Evolutionary conservation across 108 stramenopile species (phyloP).

Genomic region (Skeletonema menzelii): DNA sequence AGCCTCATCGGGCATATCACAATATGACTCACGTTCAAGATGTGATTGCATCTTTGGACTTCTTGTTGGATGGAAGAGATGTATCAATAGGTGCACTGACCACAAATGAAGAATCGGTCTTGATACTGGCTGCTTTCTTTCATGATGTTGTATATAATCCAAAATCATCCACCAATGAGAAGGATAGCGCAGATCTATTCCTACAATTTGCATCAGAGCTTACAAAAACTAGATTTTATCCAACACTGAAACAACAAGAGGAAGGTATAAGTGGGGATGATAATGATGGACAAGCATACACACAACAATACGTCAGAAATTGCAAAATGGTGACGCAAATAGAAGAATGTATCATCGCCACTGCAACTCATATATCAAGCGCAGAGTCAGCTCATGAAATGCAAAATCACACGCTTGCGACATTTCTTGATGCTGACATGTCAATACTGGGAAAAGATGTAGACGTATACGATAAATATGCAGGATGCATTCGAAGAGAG

Average conservation of each 20-base stretch:
- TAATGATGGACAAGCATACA: slow-evolving; percentile 1
- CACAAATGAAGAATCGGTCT: slow-evolving; percentile 12
- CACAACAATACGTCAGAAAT: not conserved
- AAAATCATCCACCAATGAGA: slow-evolving; percentile 70
- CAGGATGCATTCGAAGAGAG: slow-evolving; percentile 73
- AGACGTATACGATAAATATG: slow-evolving; percentile 61
- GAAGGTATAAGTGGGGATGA: not conserved
- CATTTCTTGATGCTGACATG: slow-evolving; percentile 85
- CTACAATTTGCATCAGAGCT: slow-evolving; percentile 53
- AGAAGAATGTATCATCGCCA: slow-evolving; percentile 51
- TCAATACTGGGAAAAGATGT: slow-evolving; percentile 69
- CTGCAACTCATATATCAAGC: slow-evolving; percentile 31
- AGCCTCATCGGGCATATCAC: slow-evolving; percentile 71
- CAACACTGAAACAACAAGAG: not conserved
- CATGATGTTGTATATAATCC: slow-evolving; percentile 87
- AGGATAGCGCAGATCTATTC: slow-evolving; percentile 73
- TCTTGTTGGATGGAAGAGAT: slow-evolving; percentile 20
- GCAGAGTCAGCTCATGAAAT: slow-evolving; percentile 19
- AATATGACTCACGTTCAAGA: slow-evolving; percentile 76
- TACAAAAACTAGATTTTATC: not conserved
- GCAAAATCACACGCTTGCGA: slow-evolving; percentile 21
- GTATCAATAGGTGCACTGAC: not conserved
- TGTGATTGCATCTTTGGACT: slow-evolving; percentile 57
- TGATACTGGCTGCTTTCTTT: slow-evolving; percentile 72
- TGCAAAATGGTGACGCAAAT: slow-evolving; percentile 19